Percentiles rank a stretch among this genome's conserved stretches.
Conservation (phyloP, 176 grass and related monocot genomes). For the Dactylis glomerata region DNA sequence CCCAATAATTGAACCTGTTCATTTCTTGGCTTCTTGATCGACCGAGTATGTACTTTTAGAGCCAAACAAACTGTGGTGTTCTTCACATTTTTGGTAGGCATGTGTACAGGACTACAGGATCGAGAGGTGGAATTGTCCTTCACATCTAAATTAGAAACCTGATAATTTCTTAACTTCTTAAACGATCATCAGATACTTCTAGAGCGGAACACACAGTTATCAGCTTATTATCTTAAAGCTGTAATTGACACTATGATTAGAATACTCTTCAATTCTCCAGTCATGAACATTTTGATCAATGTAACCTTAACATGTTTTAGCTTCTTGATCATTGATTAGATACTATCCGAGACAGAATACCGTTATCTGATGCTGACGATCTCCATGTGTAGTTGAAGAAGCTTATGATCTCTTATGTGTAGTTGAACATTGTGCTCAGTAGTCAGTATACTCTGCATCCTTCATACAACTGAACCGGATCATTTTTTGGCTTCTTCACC, state of each 20-base stretch:
- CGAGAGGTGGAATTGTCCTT: too few relatives aligned
- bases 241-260: background rate
- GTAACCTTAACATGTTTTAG: background rate
- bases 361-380: background rate
- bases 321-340: background rate
- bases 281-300: background rate
- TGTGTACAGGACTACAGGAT: too few relatives aligned
- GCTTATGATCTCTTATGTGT: background rate
- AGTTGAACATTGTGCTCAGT: too few relatives aligned
- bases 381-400: background rate
- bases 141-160: background rate
- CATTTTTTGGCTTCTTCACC: background rate
- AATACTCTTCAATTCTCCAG: background rate
- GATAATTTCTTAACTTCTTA: background rate
- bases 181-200: background rate
- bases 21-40: background rate
- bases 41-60: background rate
- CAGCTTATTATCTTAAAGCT: background rate
- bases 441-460: background rate
- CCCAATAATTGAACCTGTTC: background rate
- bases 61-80: background rate
- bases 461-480: background rate
- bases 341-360: background rate
- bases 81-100: background rate
- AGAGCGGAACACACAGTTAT: background rate